Percentiles rank a stretch among this genome's conserved stretches.
Evolutionary conservation across 2,329 filamentous ascomycete genomes (phyloP).

Genomic region (Apiospora malaysiana): DNA sequence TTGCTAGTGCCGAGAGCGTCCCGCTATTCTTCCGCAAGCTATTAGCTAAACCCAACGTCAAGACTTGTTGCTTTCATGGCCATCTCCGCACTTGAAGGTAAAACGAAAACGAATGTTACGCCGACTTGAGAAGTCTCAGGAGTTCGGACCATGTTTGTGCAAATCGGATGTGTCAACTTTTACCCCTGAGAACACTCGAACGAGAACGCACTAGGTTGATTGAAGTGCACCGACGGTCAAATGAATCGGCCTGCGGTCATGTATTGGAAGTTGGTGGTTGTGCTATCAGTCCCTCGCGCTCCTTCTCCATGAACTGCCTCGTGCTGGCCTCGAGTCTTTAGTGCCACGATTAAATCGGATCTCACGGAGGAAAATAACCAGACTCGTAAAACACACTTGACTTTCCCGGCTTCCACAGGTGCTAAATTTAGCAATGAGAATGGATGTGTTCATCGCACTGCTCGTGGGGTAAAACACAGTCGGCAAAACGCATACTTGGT

Average conservation of each 20-base stretch:
- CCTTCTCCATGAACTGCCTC: too few species aligned
- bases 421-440: too few species aligned
- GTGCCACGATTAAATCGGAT: too few species aligned
- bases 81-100: not conserved
- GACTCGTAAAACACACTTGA: too few species aligned
- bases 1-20: not conserved
- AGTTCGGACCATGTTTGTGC: not conserved
- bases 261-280: not conserved
- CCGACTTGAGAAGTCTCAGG: not conserved
- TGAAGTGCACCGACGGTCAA: not conserved
- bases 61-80: not conserved
- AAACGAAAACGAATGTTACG: conserved; percentile 8
- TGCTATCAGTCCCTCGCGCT: not conserved
- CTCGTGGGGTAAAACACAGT: not conserved
- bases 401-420: too few species aligned
- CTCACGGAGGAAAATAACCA: too few species aligned
- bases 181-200: not conserved
- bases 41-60: conserved; percentile 6
- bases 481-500: not conserved
- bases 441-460: not conserved
- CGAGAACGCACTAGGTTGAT: not conserved
- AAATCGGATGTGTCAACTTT: not conserved
- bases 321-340: too few species aligned
- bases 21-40: not conserved
- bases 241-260: not conserved